Conservation (phyloP, 2,329 filamentous ascomycete genomes). For the Colletotrichum sp. region DNA sequence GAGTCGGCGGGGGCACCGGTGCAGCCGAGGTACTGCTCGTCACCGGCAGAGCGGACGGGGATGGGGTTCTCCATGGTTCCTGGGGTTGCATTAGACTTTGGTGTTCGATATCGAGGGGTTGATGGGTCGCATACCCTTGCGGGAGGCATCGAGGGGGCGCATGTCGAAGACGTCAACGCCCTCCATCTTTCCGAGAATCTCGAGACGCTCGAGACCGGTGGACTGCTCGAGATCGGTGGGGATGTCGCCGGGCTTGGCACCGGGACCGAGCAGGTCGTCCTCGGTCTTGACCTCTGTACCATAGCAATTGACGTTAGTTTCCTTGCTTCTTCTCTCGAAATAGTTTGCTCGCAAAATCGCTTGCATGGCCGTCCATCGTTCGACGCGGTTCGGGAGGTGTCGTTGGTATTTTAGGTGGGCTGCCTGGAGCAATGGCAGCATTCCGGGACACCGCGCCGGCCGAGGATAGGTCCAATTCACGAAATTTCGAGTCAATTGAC, state of each 20-base stretch:
- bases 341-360: neutral
- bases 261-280: conserved; percentile 85
- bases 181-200: conserved; percentile 99
- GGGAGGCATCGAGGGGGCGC: conserved; percentile 90
- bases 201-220: conserved; percentile 96
- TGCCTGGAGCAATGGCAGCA: neutral
- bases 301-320: conserved; percentile 11
- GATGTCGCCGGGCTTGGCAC: conserved; percentile 81
- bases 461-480: neutral
- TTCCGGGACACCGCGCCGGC: neutral
- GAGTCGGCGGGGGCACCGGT: conserved; percentile 93
- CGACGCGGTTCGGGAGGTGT: conserved; percentile 17
- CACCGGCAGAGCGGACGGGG: conserved; percentile 86
- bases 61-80: conserved; percentile 92
- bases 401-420: neutral
- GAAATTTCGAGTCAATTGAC: conserved; percentile 16
- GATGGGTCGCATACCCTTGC: conserved; percentile 66
- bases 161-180: conserved; percentile 98
- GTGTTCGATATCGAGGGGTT: neutral
- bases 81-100: conserved; percentile 41
- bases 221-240: conserved; percentile 95
- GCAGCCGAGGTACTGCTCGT: conserved; percentile 97
- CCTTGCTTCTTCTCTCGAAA: neutral
- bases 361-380: neutral
- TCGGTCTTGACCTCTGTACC: conserved; percentile 78